Evolutionary conservation across 192 early-diverging fungal species (phyloP).

Genomic region (Coemansia umbellata): DNA sequence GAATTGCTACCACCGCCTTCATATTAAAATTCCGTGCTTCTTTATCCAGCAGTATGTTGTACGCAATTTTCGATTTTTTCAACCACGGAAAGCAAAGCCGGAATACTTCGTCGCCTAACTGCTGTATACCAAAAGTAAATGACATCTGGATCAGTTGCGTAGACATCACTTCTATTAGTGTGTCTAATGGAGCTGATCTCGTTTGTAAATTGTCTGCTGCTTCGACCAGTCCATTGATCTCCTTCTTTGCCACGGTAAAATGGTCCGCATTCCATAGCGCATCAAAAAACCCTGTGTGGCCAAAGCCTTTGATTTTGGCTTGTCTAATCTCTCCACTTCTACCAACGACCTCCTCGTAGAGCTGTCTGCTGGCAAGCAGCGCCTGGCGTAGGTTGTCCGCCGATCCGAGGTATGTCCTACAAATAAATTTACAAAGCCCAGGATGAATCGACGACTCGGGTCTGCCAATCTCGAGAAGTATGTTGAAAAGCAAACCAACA

Average conservation of each 20-base stretch:
- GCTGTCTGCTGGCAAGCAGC: neutral
- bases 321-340: neutral
- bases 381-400: neutral
- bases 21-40: conserved; percentile 9
- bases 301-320: neutral
- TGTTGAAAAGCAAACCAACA: conserved; percentile 20
- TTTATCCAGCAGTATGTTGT: conserved; percentile 16
- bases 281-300: conserved; percentile 1
- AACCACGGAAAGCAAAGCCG: conserved; percentile 6
- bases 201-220: too few species aligned
- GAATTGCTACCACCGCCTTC: neutral
- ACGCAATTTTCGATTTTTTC: neutral
- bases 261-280: conserved; percentile 15
- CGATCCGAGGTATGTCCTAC: neutral
- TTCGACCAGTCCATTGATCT: neutral
- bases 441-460: neutral
- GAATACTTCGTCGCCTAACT: conserved; percentile 4
- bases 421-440: conserved; percentile 1
- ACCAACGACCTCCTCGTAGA: conserved; percentile 1
- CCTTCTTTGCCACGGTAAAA: neutral
- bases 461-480: conserved; percentile 11
- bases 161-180: conserved; percentile 11
- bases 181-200: neutral
- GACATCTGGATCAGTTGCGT: conserved; percentile 19
- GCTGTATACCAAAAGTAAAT: neutral